These are phyloP conservation scores for Alternaria atra DNA, from an alignment of 2,329 filamentous ascomycete species.

Conservation along the genomic window DNA sequence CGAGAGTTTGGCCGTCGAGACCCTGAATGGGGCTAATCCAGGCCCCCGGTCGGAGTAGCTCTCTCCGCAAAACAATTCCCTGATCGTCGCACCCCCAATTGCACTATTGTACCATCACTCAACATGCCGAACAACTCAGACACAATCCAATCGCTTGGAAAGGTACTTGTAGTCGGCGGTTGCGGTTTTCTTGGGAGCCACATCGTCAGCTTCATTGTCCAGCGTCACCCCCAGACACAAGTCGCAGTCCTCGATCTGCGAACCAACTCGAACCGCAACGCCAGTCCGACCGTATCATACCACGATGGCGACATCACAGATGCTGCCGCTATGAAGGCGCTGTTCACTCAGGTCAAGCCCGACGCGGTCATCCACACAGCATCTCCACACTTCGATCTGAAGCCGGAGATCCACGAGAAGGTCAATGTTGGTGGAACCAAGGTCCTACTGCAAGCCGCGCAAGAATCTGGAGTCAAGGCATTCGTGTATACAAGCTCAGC, in stretches of 20 bases:
- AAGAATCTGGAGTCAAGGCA: conserved; percentile 60
- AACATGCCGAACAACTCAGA: conserved; percentile 29
- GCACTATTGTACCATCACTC: conserved; percentile 15
- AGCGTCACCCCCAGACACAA: conserved; percentile 52
- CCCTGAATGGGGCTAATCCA: conserved; percentile 18
- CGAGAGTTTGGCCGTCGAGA: conserved; percentile 9
- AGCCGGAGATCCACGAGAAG: conserved; percentile 56
- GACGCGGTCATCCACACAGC: conserved; percentile 62
- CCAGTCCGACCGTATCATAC: conserved; percentile 57
- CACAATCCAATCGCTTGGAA: conserved; percentile 50
- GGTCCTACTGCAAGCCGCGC: conserved; percentile 57
- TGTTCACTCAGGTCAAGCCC: conserved; percentile 56
- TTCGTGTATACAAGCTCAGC: conserved; percentile 64
- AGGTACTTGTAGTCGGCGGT: conserved; percentile 60
- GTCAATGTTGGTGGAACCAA: conserved; percentile 63
- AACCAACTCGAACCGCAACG: conserved; percentile 51
- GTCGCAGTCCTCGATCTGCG: conserved; percentile 60
- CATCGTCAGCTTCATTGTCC: conserved; percentile 58
- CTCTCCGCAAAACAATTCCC: conserved; percentile 27
- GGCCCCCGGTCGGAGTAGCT: conserved; percentile 20
- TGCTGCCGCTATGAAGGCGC: conserved; percentile 49
- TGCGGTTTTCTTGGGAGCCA: conserved; percentile 62
- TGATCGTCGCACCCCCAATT: conserved; percentile 20
- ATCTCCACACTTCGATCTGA: conserved; percentile 54
- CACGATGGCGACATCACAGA: conserved; percentile 62